Percentiles rank a stretch among this genome's conserved stretches.
Evolutionary conservation across 1,284 basidiomycete genomes (phyloP).

Genomic region (Neolentinus lepideus): DNA sequence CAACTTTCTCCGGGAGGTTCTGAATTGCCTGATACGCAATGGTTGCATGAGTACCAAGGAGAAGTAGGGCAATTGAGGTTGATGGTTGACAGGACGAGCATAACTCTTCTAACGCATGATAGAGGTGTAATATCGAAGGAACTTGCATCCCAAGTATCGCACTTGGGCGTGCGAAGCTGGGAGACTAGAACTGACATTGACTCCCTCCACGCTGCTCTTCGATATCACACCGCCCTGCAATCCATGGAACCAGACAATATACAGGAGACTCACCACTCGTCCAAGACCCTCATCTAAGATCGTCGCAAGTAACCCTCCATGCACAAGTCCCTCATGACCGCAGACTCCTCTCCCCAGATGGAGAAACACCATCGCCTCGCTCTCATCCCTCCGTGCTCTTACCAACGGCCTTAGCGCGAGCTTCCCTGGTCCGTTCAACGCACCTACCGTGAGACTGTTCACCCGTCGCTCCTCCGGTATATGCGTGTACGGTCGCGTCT

Average conservation of each 20-base stretch:
- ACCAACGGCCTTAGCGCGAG: conserved; percentile 75
- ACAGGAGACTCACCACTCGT: conserved; percentile 55
- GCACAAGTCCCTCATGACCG: conserved; percentile 90
- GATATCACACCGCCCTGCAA: no score
- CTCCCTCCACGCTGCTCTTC: no score
- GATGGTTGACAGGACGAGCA: no score
- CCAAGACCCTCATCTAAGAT: conserved; percentile 85
- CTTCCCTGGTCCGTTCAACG: conserved; percentile 80
- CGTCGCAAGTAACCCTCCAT: conserved; percentile 90
- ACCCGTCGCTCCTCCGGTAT: conserved; percentile 64
- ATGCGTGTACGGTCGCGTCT: conserved; percentile 68
- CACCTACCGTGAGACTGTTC: conserved; percentile 81
- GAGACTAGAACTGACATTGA: background rate
- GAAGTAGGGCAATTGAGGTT: no score
- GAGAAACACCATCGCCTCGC: conserved; percentile 60
- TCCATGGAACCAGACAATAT: background rate
- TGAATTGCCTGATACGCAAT: conserved; percentile 70
- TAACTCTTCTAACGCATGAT: no score
- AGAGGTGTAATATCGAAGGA: no score
- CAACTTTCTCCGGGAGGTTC: conserved; percentile 83
- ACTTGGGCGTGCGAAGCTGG: no score
- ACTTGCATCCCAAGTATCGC: no score
- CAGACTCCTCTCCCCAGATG: conserved; percentile 86
- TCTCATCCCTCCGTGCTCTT: conserved; percentile 70
- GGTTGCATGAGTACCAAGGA: background rate